Conservation (phyloP, 192 early-diverging fungal species). For the Dimargaris cristalligena region DNA sequence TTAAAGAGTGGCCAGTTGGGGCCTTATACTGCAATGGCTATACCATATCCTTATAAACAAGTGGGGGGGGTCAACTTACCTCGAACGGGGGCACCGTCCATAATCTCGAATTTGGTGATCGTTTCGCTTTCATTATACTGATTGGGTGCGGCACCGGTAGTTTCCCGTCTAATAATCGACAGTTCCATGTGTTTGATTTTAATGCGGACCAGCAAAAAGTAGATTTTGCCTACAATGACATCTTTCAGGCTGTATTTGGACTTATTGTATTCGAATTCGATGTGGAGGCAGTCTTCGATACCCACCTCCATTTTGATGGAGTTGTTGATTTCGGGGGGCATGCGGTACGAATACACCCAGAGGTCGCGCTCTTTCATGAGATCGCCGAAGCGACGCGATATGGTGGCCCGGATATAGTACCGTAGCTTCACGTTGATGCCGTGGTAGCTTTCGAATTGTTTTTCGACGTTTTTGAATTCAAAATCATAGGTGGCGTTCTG, state of each 20-base stretch:
- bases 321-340: constrained; percentile 80
- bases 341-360: constrained; percentile 95
- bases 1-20: too few species aligned
- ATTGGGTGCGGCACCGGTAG: constrained; percentile 90
- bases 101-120: constrained; percentile 98
- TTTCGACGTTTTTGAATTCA: constrained; percentile 99
- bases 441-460: constrained; percentile 95
- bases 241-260: constrained; percentile 96
- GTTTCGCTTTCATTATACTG: constrained; percentile 99
- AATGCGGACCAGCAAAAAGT: constrained; percentile 95
- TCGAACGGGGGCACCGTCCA: constrained; percentile 96
- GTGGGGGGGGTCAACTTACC: constrained; percentile 31
- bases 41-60: too few species aligned
- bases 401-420: constrained; percentile 84
- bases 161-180: constrained; percentile 93
- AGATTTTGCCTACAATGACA: constrained; percentile 99
- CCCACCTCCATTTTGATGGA: constrained; percentile 99
- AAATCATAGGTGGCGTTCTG: constrained; percentile 71
- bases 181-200: constrained; percentile 99
- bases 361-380: constrained; percentile 87
- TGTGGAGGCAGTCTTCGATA: constrained; percentile 97
- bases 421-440: constrained; percentile 93
- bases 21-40: too few species aligned
- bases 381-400: constrained; percentile 71
- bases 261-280: constrained; percentile 99